Base-by-base conservation (phyloP, 345 rosid species). In the Lumnitzera littorea region DNA sequence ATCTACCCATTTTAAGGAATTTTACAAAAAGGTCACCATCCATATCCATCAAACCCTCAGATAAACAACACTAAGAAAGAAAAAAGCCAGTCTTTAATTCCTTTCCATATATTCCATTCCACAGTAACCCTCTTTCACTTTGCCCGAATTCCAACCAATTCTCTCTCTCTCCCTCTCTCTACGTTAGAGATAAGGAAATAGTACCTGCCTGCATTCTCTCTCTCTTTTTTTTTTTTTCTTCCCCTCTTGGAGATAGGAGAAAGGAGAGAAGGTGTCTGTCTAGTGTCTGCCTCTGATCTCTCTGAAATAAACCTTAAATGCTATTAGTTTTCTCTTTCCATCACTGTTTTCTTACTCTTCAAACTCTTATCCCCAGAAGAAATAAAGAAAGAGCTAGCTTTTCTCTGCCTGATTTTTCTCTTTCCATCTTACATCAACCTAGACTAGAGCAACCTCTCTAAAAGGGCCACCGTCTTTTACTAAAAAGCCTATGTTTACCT, bases 61-160 rank as follows among this genome's bases (percentile, higher is more conserved):
- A 65, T 58, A 43, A 48, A 46, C 62, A 67, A 50, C 11, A 17
- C 12, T 23, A 27, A 20, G 57, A 13, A 13, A 9, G 46, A 59
- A 55, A 61, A 59, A 50, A 74, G 74, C 63, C 56, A 63, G 55
- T 14, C 14, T 17, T 48, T 61, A 70, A 63, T 81, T 72, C 71
- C 74, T 60, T 73, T 71, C 78, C 74, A 71, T 65, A 74, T 79
- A 77, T 75, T 83, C 79, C 80, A 69, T 65, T 68, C 76, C 75
- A 70, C 67, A 69, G 71, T 71, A 52, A 76, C 54, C 56, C 43
- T 70, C 62, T 51, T 75, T 78, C 58, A 46, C 73, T 74, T 48
- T 27, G 52, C 74, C 64, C 83, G 63, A 76, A 56, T 77, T 65
- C 75, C 70, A 76, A 63, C 82, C 72, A 78, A 20, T 72, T 76